These are phyloP conservation scores for Mycena vulgaris DNA, from an alignment of 768 basidiomycete species.

Conservation along the genomic window DNA sequence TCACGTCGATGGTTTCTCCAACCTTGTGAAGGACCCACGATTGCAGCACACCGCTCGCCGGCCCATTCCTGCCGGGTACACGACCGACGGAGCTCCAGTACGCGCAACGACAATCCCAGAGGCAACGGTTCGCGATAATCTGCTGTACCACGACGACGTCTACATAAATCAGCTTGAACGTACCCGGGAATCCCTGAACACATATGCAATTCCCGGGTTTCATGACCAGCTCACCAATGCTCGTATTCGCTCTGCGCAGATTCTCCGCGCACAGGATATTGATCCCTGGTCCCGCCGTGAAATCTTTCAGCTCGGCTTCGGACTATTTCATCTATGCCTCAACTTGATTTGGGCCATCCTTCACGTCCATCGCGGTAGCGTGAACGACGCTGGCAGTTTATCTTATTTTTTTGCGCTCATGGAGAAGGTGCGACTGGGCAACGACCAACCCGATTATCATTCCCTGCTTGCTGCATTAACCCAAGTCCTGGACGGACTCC, in stretches of 20 bases:
- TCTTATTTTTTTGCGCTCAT: constrained; percentile 49
- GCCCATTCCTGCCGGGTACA: constrained; percentile 15
- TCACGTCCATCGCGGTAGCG: constrained; percentile 46
- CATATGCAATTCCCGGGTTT: constrained; percentile 32
- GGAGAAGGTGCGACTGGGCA: constrained; percentile 47
- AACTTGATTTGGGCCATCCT: constrained; percentile 54
- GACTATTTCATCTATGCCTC: constrained; percentile 52
- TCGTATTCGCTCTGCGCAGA: constrained; percentile 30
- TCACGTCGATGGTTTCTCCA: background rate
- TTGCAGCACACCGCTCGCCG: constrained; percentile 22
- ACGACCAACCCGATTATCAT: constrained; percentile 43
- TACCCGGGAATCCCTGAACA: constrained; percentile 13
- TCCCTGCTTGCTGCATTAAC: constrained; percentile 32
- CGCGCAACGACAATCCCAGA: constrained; percentile 35
- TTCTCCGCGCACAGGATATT: constrained; percentile 19
- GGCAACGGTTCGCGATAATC: constrained; percentile 27
- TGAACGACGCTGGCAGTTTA: constrained; percentile 44
- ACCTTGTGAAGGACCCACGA: background rate
- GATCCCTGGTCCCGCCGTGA: constrained; percentile 36
- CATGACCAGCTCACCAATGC: constrained; percentile 39
- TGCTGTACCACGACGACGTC: constrained; percentile 32
- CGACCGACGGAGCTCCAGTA: constrained; percentile 6
- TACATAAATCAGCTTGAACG: constrained; percentile 35
- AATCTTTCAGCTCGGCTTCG: constrained; percentile 43
- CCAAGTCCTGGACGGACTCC: constrained; percentile 36